These are phyloP conservation scores for Penicillium manginii DNA, from an alignment of 495 filamentous ascomycete species.

Conservation along the genomic window DNA sequence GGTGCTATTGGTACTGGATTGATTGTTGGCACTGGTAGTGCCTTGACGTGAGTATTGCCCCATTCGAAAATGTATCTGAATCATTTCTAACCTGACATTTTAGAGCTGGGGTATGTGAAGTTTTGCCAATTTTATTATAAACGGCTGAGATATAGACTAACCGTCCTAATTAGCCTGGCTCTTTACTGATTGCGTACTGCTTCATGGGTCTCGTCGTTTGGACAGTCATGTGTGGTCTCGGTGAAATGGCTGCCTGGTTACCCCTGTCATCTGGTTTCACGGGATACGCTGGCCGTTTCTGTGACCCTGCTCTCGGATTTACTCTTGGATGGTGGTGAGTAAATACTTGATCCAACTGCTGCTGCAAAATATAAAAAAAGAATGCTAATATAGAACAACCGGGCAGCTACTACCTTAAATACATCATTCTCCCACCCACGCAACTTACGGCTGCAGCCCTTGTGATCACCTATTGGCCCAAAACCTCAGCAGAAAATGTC, in stretches of 20 bases:
- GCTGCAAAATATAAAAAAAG: too few relatives aligned
- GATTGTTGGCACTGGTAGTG: conserved; percentile 67
- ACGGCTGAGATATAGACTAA: neutral
- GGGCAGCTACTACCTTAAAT: conserved; percentile 59
- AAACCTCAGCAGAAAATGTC: conserved; percentile 36
- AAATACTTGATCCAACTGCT: neutral
- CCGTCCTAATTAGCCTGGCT: conserved; percentile 62
- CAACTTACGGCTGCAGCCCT: conserved; percentile 80
- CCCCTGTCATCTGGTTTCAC: conserved; percentile 64
- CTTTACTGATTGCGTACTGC: conserved; percentile 71
- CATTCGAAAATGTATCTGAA: neutral
- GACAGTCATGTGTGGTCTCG: conserved; percentile 66
- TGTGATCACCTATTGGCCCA: conserved; percentile 74
- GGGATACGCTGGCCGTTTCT: conserved; percentile 64
- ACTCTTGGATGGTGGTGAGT: conserved; percentile 62
- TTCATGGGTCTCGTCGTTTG: conserved; percentile 66
- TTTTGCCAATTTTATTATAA: neutral
- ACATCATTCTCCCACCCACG: conserved; percentile 78
- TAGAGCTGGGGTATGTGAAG: conserved; percentile 43
- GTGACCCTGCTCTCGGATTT: conserved; percentile 70
- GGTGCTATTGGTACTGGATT: conserved; percentile 82
- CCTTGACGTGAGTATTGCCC: conserved; percentile 55
- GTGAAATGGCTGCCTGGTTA: conserved; percentile 72
- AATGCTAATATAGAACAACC: neutral
- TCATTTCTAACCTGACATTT: conserved; percentile 9